Evolutionary conservation across 192 early-diverging fungal species (phyloP), one percentile per base, ranked within the genome.

Genomic region (Umbelopsis sp.): DNA sequence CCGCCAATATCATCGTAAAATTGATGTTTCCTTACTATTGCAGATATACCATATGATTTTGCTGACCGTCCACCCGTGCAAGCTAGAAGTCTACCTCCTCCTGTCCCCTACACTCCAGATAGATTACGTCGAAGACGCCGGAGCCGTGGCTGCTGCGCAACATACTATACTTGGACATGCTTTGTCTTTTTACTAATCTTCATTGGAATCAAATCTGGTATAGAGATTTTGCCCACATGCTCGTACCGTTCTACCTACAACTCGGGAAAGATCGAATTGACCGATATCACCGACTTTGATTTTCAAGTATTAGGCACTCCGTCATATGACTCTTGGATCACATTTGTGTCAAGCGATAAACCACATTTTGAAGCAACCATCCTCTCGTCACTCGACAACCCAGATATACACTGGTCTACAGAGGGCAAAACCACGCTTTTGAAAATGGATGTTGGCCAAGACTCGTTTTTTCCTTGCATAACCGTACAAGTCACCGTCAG

Each of bases 11-110:
- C 12, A 61, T 22, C 51, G 21, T 18, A 22, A 8, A 25, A 51
- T 10, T 23, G 1, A 21, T 9, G 23, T 52, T 52, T 50, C 9
- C 49, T 50, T 22, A 27, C 22, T 11, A 7, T 18, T 35, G 4
- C 33, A 61, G 55, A 61, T 33, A 35, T 61, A 61, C 55, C 55
- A 4, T 61, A 35, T 61, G 55, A 61, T n/a, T 61, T 35, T 13
- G 27, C 18, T 4, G 55, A 35, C 18, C 55, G 55, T 13, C 27
- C 30, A 0, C 27, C 33, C 12, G 18, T 6, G 2, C 30, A 61
- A 18, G 25, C 55, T 12, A 25, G 9, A 16, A 4, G 0, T 49
- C 48, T 35, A 5, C 55, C 55, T 35, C 55, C 55, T 27, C 55
- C 55, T 15, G 30, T 61, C 16, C 55, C 55, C 13, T 61, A 61